A percentile compares a stretch with the other conserved stretches of the same genome.
These are phyloP conservation scores for Cladobotryum mycophilum DNA, from an alignment of 2,329 filamentous ascomycete species.

Conservation along the genomic window DNA sequence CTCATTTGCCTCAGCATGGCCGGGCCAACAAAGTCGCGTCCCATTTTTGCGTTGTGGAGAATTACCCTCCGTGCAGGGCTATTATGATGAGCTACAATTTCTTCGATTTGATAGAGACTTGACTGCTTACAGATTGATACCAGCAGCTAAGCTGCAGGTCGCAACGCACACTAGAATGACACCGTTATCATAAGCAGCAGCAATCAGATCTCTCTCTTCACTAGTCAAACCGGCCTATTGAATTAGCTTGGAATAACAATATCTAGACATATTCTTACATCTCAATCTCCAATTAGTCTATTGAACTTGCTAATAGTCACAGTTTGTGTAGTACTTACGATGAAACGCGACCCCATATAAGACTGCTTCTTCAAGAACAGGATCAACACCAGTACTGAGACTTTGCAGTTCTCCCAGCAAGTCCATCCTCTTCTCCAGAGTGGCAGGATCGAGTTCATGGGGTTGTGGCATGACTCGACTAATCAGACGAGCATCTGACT, in stretches of 20 bases:
- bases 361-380: conserved; percentile 57
- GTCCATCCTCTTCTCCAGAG: conserved; percentile 55
- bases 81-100: conserved; percentile 10
- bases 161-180: conserved; percentile 65
- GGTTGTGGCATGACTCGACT: conserved; percentile 56
- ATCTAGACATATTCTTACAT: conserved; percentile 25
- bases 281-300: conserved; percentile 17
- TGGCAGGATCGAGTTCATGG: conserved; percentile 37
- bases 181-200: conserved; percentile 63
- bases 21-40: conserved; percentile 67
- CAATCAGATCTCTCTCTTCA: conserved; percentile 68
- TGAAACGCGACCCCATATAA: conserved; percentile 67
- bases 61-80: conserved; percentile 65
- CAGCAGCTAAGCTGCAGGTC: conserved; percentile 73
- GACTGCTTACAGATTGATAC: conserved; percentile 58
- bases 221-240: conserved; percentile 59
- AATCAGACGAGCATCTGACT: conserved; percentile 62
- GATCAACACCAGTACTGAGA: conserved; percentile 60
- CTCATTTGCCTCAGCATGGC: conserved; percentile 78
- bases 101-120: not conserved
- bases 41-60: conserved; percentile 69
- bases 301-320: not conserved
- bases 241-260: conserved; percentile 16
- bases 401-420: conserved; percentile 61
- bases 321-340: conserved; percentile 39